These are phyloP conservation scores for Mycena sp. DNA, from an alignment of 1,284 basidiomycete species.

Conservation along the genomic window DNA sequence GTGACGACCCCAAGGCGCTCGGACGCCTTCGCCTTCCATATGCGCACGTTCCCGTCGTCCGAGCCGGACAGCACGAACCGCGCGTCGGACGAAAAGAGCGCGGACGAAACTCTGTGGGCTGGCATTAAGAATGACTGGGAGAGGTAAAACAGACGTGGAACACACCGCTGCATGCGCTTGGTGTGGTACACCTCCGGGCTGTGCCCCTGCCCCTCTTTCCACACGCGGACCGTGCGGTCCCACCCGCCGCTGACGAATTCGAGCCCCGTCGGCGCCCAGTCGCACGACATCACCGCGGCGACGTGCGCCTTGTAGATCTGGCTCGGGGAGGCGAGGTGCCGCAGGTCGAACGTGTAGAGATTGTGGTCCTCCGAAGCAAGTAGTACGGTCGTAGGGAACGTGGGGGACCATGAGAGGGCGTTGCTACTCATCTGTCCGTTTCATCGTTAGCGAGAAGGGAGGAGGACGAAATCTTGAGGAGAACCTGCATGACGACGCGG, in stretches of 20 bases:
- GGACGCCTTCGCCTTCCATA: conserved; percentile 96
- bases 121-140: neutral
- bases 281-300: conserved; percentile 92
- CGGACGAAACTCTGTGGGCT: conserved; percentile 70
- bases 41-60: conserved; percentile 95
- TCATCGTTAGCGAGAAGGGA: neutral
- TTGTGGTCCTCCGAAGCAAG: conserved; percentile 99
- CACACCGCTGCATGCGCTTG: conserved; percentile 96
- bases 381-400: conserved; percentile 90
- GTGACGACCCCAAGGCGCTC: conserved; percentile 94
- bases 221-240: conserved; percentile 94
- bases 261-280: conserved; percentile 95
- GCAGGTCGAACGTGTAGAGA: conserved; percentile 97
- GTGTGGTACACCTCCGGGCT: conserved; percentile 96
- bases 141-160: neutral
- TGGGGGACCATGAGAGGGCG: conserved; percentile 94
- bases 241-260: conserved; percentile 97
- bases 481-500: conserved; percentile 88
- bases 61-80: conserved; percentile 95
- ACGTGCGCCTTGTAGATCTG: conserved; percentile 99
- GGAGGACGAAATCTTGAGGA: conserved; percentile 31
- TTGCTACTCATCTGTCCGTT: conserved; percentile 92
- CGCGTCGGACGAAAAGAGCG: conserved; percentile 88
- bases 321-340: conserved; percentile 84
- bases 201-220: conserved; percentile 89